phyloP scores from a whole-genome alignment of 2,329 filamentous ascomycete species.

The Hypoxylon sp. region DNA sequence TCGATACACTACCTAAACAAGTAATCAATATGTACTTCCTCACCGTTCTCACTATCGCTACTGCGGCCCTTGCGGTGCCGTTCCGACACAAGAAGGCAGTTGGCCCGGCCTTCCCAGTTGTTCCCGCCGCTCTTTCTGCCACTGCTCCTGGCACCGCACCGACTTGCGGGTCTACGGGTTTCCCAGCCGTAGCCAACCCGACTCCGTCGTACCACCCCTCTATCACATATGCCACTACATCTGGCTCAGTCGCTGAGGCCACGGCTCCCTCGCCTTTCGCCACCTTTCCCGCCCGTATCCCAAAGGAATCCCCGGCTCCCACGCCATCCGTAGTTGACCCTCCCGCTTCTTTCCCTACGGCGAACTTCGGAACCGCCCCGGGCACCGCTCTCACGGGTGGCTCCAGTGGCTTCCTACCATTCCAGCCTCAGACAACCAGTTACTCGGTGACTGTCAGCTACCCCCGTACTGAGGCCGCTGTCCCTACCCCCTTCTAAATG shows the following conservation, averaged over 20 bases:
- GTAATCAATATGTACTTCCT: conserved; percentile 37
- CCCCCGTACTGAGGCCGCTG: background rate
- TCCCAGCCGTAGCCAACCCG: conserved; percentile 19
- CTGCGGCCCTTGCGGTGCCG: conserved; percentile 38
- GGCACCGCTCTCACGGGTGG: conserved; percentile 19
- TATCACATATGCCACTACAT: conserved; percentile 27
- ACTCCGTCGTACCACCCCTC: conserved; percentile 23
- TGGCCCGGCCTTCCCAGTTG: conserved; percentile 7
- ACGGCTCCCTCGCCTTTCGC: conserved; percentile 3
- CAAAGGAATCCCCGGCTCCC: background rate
- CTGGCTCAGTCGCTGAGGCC: background rate
- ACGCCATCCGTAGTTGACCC: conserved; percentile 1
- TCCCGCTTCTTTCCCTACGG: background rate
- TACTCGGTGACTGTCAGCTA: conserved; percentile 1
- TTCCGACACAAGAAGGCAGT: conserved; percentile 16
- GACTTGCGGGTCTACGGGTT: conserved; percentile 26
- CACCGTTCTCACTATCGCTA: conserved; percentile 36
- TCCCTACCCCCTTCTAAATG: background rate
- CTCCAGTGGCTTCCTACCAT: conserved; percentile 12
- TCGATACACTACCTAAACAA: conserved; percentile 25
- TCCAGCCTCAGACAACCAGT: conserved; percentile 13
- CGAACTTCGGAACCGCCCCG: background rate
- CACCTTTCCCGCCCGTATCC: conserved; percentile 2
- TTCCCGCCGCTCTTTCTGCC: conserved; percentile 1
- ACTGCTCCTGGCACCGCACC: conserved; percentile 20